Percentiles rank a stretch among this genome's conserved stretches.
Evolutionary conservation across 495 filamentous ascomycete species (phyloP).

Genomic region (Podospora bellae-mahoneyi): DNA sequence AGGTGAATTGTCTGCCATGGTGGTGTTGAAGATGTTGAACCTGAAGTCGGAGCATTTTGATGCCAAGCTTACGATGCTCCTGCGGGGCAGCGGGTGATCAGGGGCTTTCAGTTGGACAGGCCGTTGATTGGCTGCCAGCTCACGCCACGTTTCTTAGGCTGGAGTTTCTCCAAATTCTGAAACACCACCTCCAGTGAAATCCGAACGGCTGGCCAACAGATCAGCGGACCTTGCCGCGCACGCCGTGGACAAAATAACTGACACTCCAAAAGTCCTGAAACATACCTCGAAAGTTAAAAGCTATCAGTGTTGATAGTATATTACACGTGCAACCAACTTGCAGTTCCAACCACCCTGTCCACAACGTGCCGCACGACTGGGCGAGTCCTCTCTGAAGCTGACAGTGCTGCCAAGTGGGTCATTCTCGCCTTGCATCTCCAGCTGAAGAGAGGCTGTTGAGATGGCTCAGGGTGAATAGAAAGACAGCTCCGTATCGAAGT

Average conservation of each 20-base stretch:
- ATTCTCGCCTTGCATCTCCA: not conserved
- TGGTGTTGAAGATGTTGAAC: not conserved
- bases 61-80: not conserved
- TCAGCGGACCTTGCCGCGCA: not conserved
- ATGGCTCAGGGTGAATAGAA: no score
- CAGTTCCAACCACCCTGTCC: no score
- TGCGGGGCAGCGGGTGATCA: not conserved
- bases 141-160: not conserved
- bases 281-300: no score
- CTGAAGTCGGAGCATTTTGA: not conserved
- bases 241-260: no score
- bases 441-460: not conserved
- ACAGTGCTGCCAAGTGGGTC: not conserved
- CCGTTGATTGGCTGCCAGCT: not conserved
- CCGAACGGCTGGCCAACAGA: not conserved
- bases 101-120: not conserved
- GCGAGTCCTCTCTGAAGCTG: conserved; percentile 15
- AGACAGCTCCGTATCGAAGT: no score
- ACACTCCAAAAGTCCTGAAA: no score
- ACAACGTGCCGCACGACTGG: not conserved
- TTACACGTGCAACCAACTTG: no score
- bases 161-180: not conserved
- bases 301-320: no score
- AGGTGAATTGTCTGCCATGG: not conserved
- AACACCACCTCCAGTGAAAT: not conserved